These are phyloP conservation scores for Cyclotella sp. DNA, from an alignment of 108 stramenopile species.

Conservation along the genomic window DNA sequence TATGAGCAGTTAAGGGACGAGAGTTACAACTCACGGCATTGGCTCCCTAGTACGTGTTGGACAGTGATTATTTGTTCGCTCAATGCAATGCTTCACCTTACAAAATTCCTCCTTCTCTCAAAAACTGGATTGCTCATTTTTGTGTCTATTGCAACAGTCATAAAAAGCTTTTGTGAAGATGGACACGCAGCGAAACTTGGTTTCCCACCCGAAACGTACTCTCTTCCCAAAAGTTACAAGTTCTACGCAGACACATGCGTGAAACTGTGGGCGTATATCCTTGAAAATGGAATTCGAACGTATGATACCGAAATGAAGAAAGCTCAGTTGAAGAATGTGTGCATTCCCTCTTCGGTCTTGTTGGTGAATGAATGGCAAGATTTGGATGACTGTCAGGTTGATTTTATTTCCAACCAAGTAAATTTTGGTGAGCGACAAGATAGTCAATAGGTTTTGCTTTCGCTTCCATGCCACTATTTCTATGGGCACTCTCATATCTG, in stretches of 20 bases:
- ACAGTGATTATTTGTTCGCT: too few species aligned
- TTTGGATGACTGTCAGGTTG: slow-evolving; percentile 49
- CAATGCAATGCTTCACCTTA: background rate
- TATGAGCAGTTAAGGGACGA: slow-evolving; percentile 22
- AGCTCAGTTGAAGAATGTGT: slow-evolving; percentile 32
- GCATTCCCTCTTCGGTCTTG: slow-evolving; percentile 41
- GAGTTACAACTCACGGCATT: slow-evolving; percentile 11
- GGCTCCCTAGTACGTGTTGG: slow-evolving; percentile 11
- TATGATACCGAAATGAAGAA: slow-evolving; percentile 40
- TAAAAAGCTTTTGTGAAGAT: slow-evolving; percentile 11
- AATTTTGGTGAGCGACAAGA: slow-evolving; percentile 25
- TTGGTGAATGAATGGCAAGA: slow-evolving; percentile 56
- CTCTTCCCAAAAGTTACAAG: slow-evolving; percentile 9
- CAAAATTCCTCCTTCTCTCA: background rate
- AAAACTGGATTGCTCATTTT: background rate
- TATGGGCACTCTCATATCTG: too few species aligned
- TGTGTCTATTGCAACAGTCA: background rate
- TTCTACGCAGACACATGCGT: slow-evolving; percentile 41
- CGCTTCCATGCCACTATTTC: too few species aligned
- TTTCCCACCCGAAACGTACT: slow-evolving; percentile 37
- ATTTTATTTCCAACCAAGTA: slow-evolving; percentile 27
- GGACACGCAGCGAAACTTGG: slow-evolving; percentile 32
- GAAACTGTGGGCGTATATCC: slow-evolving; percentile 33
- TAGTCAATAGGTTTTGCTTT: background rate
- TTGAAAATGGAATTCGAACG: slow-evolving; percentile 25